Conservation (phyloP, 176 grass and related monocot species). For the Bothriochloa decipiens region DNA sequence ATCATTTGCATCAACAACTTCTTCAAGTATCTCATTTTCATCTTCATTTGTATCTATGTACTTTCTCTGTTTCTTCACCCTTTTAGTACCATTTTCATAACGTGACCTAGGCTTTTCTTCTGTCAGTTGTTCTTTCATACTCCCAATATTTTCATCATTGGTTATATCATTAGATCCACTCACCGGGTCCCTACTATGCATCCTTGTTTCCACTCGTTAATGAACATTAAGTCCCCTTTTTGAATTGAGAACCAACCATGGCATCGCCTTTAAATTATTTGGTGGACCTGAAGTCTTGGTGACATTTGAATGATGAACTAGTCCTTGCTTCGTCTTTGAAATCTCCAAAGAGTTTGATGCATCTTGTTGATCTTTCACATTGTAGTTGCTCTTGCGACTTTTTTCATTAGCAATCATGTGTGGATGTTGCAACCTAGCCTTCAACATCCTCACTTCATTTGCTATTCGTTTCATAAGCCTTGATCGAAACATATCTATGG, state of each 20-base stretch:
- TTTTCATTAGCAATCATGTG: neutral
- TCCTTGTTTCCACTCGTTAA: neutral
- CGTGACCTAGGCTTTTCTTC: neutral
- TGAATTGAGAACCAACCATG: neutral
- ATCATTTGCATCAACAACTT: neutral
- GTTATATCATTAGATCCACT: neutral
- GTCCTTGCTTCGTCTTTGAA: neutral
- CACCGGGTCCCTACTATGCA: neutral
- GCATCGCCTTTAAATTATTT: slow-evolving; percentile 6
- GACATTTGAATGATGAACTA: neutral
- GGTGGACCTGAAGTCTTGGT: neutral
- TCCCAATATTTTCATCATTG: neutral
- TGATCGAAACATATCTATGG: neutral
- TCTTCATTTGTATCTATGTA: slow-evolving; percentile 9
- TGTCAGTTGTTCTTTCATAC: neutral
- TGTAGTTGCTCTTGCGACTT: neutral
- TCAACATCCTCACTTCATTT: neutral
- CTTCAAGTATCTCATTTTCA: neutral
- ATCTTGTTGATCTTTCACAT: neutral
- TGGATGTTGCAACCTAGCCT: neutral
- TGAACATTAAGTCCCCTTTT: neutral
- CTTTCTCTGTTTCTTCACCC: neutral
- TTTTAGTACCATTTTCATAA: neutral
- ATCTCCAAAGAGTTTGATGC: neutral
- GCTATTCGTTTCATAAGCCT: neutral